Percentiles rank a stretch among this genome's conserved stretches.
These are phyloP conservation scores for Prunus persica DNA, from an alignment of 306 rosid species.

Conservation along the genomic window DNA sequence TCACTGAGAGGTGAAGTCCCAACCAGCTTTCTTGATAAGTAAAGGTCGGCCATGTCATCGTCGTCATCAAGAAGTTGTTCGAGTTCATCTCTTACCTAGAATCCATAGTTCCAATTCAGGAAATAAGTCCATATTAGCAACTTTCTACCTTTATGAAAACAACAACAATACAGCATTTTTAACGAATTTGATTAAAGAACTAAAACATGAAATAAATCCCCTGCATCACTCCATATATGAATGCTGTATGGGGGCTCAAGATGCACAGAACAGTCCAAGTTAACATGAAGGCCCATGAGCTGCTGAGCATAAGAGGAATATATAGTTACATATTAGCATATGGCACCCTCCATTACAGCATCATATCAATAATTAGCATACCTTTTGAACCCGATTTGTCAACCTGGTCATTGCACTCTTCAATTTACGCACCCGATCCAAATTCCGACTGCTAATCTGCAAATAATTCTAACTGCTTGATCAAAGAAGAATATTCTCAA, in stretches of 20 bases:
- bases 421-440: constrained; percentile 72
- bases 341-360: background rate
- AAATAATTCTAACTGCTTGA: background rate
- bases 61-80: constrained; percentile 85
- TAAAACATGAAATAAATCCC: background rate
- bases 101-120: background rate
- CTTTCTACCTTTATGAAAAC: background rate
- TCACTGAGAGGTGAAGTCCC: constrained; percentile 45
- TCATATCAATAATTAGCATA: constrained; percentile 15
- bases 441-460: constrained; percentile 79
- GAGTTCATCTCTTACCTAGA: constrained; percentile 74
- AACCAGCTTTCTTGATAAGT: constrained; percentile 62
- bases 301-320: background rate
- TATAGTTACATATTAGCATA: background rate
- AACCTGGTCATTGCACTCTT: constrained; percentile 81
- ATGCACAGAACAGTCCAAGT: background rate
- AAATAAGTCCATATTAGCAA: background rate
- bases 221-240: background rate
- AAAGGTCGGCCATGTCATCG: constrained; percentile 81
- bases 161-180: background rate
- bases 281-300: background rate
- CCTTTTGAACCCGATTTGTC: constrained; percentile 86
- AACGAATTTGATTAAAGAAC: background rate
- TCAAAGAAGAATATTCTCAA: background rate
- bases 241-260: background rate